phyloP scores from a whole-genome alignment of 2,329 filamentous ascomycete genomes.

The Cercospora sp. region DNA sequence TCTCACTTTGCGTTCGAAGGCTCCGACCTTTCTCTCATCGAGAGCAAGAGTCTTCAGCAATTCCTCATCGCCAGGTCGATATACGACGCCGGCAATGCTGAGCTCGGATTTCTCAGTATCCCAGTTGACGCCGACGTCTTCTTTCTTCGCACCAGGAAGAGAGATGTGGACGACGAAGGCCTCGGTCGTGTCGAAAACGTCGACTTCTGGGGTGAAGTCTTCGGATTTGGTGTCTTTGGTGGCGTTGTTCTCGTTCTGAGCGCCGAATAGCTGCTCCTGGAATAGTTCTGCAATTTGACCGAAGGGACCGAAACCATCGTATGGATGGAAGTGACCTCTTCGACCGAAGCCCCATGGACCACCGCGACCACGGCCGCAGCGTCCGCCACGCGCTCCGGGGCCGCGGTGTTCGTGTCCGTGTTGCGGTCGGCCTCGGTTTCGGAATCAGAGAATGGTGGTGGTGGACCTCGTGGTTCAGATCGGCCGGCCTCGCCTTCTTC shows the following conservation, averaged over 20 bases:
- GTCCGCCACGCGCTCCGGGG: constrained; percentile 34
- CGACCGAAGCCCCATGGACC: constrained; percentile 34
- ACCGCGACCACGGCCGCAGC: constrained; percentile 35
- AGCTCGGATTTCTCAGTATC: constrained; percentile 67
- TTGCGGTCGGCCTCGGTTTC: constrained; percentile 18
- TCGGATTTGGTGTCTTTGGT: constrained; percentile 24
- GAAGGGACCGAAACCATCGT: constrained; percentile 29
- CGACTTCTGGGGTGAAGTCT: constrained; percentile 65
- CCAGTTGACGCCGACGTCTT: constrained; percentile 76
- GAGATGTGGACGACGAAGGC: constrained; percentile 70
- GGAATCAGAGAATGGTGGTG: constrained; percentile 28
- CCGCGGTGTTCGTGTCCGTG: constrained; percentile 26
- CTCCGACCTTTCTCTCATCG: constrained; percentile 69
- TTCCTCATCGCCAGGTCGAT: constrained; percentile 71
- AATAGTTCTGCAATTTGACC: constrained; percentile 39
- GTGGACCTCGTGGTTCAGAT: constrained; percentile 30
- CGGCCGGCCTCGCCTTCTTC: constrained; percentile 29
- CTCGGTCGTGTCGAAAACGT: constrained; percentile 69
- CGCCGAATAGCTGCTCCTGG: constrained; percentile 42
- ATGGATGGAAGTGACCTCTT: constrained; percentile 25
- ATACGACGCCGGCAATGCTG: constrained; percentile 69
- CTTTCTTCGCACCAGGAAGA: constrained; percentile 75
- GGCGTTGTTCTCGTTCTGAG: constrained; percentile 24
- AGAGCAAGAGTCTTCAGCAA: constrained; percentile 64
- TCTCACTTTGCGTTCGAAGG: constrained; percentile 70